Evolutionary conservation across 805 yeast species (phyloP), one percentile per base, ranked within the genome.

Genomic region (Starmerella sp.): DNA sequence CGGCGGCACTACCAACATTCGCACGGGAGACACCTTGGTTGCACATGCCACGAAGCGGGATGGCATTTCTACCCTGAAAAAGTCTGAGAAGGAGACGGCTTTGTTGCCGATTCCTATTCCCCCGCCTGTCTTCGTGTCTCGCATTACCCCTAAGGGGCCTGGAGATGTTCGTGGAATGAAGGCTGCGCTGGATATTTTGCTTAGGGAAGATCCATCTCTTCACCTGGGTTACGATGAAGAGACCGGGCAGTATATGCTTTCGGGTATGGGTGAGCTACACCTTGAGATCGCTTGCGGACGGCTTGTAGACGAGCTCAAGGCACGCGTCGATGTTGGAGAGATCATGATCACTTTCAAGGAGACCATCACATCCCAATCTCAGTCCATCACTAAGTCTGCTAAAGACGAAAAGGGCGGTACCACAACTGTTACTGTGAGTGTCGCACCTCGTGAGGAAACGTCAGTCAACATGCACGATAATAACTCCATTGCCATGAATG

Each of bases 251-350:
- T 82, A 90, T 2, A 77, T 90, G 31, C 69, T 93, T 34, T 82
- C 95, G 17, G 98, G 98, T 35, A 91, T 91, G 97, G 98, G 98
- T 42, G 97, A 93, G 65, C 74, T 93, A 48, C 98, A 93, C 70
- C 74, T 93, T 50, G 97, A 93, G 62, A 89, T 93, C 60, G 85
- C 93, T 1, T 76, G 75, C 48, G 93, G 87, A 63, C 75, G 97
- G 54, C 75, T 89, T 43, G 70, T 86, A n/a, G 78, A 78, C 44
- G 95, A 88, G 55, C 75, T 89, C 76, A 83, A 84, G 66, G 96
- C 95, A 3, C 81, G 83, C 54, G 84, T 86, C 1, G 82, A 82
- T 35, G 75, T 88, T 41, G 89, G 96, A 47, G 82, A 83, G 52
- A 86, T 93, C 22, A 86, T 82, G 72, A 96, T 93, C 5, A 85